Percentiles rank a stretch among this genome's conserved stretches.
phyloP scores from a whole-genome alignment of 768 basidiomycete genomes.

The Termitomyces sp. region DNA sequence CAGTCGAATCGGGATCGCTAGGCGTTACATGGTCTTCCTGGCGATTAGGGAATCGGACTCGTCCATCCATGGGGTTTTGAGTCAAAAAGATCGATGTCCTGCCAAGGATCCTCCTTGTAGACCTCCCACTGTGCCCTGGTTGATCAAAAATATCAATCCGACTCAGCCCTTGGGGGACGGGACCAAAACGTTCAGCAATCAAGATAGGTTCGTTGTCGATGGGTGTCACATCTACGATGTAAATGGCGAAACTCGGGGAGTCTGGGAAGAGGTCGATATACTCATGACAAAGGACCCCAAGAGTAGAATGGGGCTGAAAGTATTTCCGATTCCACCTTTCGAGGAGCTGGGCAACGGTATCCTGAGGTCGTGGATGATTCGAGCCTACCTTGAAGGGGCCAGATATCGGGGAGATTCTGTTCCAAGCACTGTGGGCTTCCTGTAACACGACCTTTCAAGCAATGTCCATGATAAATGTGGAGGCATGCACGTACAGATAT shows the following conservation, averaged over 20 bases:
- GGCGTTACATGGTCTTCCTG: not conserved
- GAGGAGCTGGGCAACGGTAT: slow-evolving; percentile 17
- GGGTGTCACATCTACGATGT: slow-evolving; percentile 22
- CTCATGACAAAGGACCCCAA: slow-evolving; percentile 20
- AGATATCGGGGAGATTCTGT: not conserved
- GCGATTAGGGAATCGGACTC: slow-evolving; percentile 10
- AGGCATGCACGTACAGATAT: slow-evolving; percentile 15
- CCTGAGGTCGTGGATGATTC: slow-evolving; percentile 21
- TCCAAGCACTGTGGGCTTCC: slow-evolving; percentile 21
- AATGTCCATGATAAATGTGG: not conserved
- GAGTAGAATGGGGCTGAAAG: slow-evolving; percentile 16
- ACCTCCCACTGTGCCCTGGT: slow-evolving; percentile 1
- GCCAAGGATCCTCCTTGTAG: slow-evolving; percentile 11
- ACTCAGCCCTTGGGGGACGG: slow-evolving; percentile 19
- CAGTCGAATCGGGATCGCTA: too few relatives aligned
- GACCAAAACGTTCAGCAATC: slow-evolving; percentile 22
- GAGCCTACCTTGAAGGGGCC: not conserved
- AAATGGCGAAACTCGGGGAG: slow-evolving; percentile 25
- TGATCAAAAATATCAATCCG: slow-evolving; percentile 25
- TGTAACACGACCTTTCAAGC: slow-evolving; percentile 4
- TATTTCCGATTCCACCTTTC: slow-evolving; percentile 21
- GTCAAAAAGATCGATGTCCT: slow-evolving; percentile 15
- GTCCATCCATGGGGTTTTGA: slow-evolving; percentile 9
- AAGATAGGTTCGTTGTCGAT: slow-evolving; percentile 5
- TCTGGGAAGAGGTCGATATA: slow-evolving; percentile 20